Base-by-base conservation (phyloP, 2,329 filamentous ascomycete species). In the Tolypocladium cylindrosporum region DNA sequence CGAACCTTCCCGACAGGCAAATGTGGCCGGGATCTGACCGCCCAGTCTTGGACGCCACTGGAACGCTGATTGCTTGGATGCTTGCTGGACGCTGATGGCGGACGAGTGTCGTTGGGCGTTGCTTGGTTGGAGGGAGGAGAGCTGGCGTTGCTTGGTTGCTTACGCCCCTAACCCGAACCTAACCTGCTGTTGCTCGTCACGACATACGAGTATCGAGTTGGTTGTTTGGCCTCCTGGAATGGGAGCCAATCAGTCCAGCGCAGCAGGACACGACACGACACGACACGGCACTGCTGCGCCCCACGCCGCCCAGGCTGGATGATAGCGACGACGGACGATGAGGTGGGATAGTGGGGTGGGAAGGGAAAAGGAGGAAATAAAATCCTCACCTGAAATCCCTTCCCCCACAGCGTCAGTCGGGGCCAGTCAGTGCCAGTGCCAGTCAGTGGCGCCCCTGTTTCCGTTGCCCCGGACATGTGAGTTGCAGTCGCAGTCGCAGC, bases 241-340 rank as follows among this genome's bases (percentile, higher is more conserved):
- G 64, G 61, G 64, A 61, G 59, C 69, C 69, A 71, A 71, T 71
- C 69, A 71, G 60, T 68, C 61, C 59, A 68, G 64, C 24, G 54
- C 40, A 50, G 48, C 67, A 68, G 64, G 67, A 66, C 66, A 65
- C 56, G 59, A 59, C 59, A 61, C 42, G 42, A 43, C 62, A 62
- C 59, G 63, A 55, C 62, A 62, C 59, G 63, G 54, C 39, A 56
- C 53, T 58, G 61, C 61, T 68, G 61, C 63, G 68, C 69, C 66
- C 68, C 68, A 68, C 65, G 48, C 27, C 48, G 31, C 48, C 48
- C 31, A 36, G 48, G 48, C 31, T n/a, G 48, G 27, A 13, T 50
- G 43, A 48, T 34, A 36, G 16, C 13, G 45, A 34, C 45, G 19
- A 31, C 13, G 37, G 27, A 31, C 6, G 16, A 31, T 31, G 52